Evolutionary conservation across 805 yeast species (phyloP).

Genomic region (Huiozyma sinensis): DNA sequence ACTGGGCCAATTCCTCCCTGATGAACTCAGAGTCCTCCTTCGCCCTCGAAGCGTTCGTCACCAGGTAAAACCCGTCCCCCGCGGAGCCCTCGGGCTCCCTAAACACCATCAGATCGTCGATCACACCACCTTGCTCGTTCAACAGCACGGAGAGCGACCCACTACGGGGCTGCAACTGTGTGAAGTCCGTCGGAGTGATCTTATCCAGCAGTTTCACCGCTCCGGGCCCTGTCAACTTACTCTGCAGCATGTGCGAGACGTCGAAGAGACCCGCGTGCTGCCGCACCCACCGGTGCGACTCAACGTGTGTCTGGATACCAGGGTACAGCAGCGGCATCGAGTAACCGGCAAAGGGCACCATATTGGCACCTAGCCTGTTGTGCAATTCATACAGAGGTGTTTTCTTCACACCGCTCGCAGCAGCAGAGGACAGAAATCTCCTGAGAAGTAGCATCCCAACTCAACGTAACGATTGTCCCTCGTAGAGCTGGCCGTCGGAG

Average conservation of each 20-base stretch:
- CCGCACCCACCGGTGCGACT: slow-evolving; percentile 93
- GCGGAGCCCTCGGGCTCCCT: slow-evolving; percentile 52
- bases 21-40: slow-evolving; percentile 67
- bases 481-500: no score
- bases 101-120: slow-evolving; percentile 87
- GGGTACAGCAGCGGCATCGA: slow-evolving; percentile 84
- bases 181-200: slow-evolving; percentile 81
- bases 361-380: slow-evolving; percentile 66
- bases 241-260: slow-evolving; percentile 97
- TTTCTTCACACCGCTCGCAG: slow-evolving; percentile 28
- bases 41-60: slow-evolving; percentile 92
- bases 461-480: no score
- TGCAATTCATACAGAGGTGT: slow-evolving; percentile 84
- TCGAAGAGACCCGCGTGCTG: slow-evolving; percentile 82
- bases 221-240: slow-evolving; percentile 58
- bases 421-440: no score
- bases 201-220: slow-evolving; percentile 60
- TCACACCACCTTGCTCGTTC: slow-evolving; percentile 70
- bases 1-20: slow-evolving; percentile 36
- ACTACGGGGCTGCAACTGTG: slow-evolving; percentile 41
- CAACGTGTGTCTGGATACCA: slow-evolving; percentile 73
- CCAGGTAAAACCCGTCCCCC: slow-evolving; percentile 51
- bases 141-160: slow-evolving; percentile 73
- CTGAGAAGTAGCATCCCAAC: no score
- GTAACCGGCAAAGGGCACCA: slow-evolving; percentile 96